Evolutionary conservation across 1,284 basidiomycete genomes (phyloP).

Genomic region (Cutaneotrichosporon sp.): DNA sequence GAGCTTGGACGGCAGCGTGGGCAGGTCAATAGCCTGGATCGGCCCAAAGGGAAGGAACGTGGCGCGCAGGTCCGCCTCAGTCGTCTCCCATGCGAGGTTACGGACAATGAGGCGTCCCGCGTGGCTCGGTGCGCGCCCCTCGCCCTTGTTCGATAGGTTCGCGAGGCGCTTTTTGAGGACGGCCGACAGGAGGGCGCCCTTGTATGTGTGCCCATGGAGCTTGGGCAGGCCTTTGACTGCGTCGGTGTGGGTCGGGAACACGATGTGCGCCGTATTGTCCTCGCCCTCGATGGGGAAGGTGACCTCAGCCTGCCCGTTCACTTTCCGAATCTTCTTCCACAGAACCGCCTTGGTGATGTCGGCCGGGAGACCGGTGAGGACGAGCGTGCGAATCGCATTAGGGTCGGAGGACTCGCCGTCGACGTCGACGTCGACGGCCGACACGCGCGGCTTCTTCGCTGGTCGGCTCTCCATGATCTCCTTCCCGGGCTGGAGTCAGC

Average conservation of each 20-base stretch:
- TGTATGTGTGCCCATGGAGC: slow-evolving; percentile 90
- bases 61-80: slow-evolving; percentile 78
- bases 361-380: slow-evolving; percentile 67
- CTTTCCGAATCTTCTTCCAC: slow-evolving; percentile 80
- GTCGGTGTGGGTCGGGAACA: slow-evolving; percentile 67
- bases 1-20: slow-evolving; percentile 52
- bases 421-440: slow-evolving; percentile 5
- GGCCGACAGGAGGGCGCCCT: slow-evolving; percentile 79
- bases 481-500: slow-evolving; percentile 11
- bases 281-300: slow-evolving; percentile 58
- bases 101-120: slow-evolving; percentile 84
- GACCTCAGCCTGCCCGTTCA: slow-evolving; percentile 61
- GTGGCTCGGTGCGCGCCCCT: slow-evolving; percentile 50
- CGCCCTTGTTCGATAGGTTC: slow-evolving; percentile 51
- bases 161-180: slow-evolving; percentile 85
- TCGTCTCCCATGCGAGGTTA: slow-evolving; percentile 76
- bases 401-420: slow-evolving; percentile 53
- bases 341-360: slow-evolving; percentile 66
- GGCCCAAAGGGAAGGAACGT: slow-evolving; percentile 86
- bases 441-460: slow-evolving; percentile 17
- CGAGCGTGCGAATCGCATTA: slow-evolving; percentile 70
- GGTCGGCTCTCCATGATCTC: slow-evolving; percentile 11
- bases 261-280: slow-evolving; percentile 58
- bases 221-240: slow-evolving; percentile 72
- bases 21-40: slow-evolving; percentile 79